Conservation (phyloP, 179 eudicot species). For the Camellia oleifera region DNA sequence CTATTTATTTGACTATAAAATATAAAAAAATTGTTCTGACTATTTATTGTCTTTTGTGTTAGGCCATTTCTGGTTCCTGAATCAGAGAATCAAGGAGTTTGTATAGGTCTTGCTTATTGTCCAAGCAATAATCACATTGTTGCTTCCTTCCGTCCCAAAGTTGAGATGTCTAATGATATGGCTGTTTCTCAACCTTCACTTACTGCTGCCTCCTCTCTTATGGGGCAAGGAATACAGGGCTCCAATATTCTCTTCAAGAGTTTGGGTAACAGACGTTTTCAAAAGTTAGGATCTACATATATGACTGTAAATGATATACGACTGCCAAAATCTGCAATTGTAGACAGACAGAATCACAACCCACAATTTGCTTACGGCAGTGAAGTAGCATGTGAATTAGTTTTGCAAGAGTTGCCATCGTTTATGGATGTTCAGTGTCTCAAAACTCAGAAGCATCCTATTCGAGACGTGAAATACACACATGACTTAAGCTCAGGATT, state of each 20-base stretch:
- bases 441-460: conserved; percentile 33
- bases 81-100: conserved; percentile 74
- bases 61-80: conserved; percentile 68
- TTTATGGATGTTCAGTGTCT: conserved; percentile 41
- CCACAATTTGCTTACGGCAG: conserved; percentile 63
- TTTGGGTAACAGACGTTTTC: conserved; percentile 31
- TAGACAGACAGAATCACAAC: conserved; percentile 31
- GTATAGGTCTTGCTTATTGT: conserved; percentile 78
- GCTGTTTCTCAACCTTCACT: conserved; percentile 47
- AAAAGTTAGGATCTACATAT: conserved; percentile 42
- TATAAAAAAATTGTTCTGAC: neutral
- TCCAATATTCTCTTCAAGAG: conserved; percentile 57
- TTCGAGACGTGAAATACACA: conserved; percentile 66
- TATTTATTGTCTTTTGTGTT: conserved; percentile 3
- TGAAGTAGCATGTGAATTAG: conserved; percentile 51
- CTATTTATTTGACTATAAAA: no score
- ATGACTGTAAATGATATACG: conserved; percentile 61
- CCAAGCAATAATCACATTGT: conserved; percentile 50
- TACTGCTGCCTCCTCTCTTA: conserved; percentile 28
- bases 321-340: conserved; percentile 67
- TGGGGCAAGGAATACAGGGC: conserved; percentile 53
- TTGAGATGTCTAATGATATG: conserved; percentile 38
- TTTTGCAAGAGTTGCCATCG: conserved; percentile 63
- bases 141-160: conserved; percentile 80
- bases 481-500: conserved; percentile 28